Conservation (phyloP, 2,329 filamentous ascomycete genomes). For the Chaetoscypha palmicola region DNA sequence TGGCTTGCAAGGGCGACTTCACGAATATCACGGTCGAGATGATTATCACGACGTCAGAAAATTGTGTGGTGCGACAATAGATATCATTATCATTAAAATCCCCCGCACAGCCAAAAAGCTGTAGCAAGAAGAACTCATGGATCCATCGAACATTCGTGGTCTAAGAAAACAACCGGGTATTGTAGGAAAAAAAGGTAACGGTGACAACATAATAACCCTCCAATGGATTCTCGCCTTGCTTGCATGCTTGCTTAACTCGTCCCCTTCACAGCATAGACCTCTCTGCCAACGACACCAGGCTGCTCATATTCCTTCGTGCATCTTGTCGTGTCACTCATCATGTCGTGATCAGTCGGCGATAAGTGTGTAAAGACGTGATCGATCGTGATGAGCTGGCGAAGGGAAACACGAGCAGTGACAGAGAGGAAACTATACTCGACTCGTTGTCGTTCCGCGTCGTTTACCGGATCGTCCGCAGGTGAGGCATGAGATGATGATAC, state of each 20-base stretch:
- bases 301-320: background rate
- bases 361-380: too few species aligned
- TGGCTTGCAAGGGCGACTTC: too few species aligned
- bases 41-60: too few species aligned
- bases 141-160: background rate
- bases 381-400: background rate
- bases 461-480: slow-evolving; percentile 27
- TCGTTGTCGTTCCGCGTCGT: slow-evolving; percentile 2
- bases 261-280: background rate
- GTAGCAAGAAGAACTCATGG: too few species aligned
- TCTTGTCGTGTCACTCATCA: background rate
- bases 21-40: too few species aligned
- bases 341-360: background rate
- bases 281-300: background rate
- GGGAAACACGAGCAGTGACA: slow-evolving; percentile 2
- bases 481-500: slow-evolving; percentile 27
- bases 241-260: too few species aligned
- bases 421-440: slow-evolving; percentile 7
- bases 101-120: too few species aligned
- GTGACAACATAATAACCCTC: too few species aligned
- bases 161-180: background rate
- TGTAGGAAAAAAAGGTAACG: too few species aligned
- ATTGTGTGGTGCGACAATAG: too few species aligned
- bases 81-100: too few species aligned
- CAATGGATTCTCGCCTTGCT: too few species aligned